Evolutionary conservation across 1,284 basidiomycete genomes (phyloP).

Genomic region (Marasmius oreades): DNA sequence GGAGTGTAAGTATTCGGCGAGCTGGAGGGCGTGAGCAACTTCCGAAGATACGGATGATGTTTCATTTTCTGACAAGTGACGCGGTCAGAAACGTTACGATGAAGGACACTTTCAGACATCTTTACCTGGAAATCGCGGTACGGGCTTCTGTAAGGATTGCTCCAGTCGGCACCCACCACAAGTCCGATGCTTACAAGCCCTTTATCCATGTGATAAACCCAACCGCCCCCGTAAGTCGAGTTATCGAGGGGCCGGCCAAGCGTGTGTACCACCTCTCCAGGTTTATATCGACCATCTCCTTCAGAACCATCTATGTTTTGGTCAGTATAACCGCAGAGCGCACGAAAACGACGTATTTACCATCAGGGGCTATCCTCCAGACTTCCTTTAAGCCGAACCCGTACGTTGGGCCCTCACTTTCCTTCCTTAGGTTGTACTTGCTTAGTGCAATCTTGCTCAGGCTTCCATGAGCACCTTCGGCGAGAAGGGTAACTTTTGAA

Average conservation of each 20-base stretch:
- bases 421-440: constrained; percentile 74
- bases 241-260: constrained; percentile 91
- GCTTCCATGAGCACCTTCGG: constrained; percentile 94
- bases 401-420: constrained; percentile 93
- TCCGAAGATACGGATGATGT: constrained; percentile 90
- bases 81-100: constrained; percentile 7
- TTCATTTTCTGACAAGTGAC: constrained; percentile 80
- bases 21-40: constrained; percentile 72
- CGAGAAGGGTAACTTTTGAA: constrained; percentile 91
- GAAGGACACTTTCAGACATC: constrained; percentile 1
- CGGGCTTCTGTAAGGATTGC: constrained; percentile 91
- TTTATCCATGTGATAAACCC: constrained; percentile 95
- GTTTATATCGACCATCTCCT: constrained; percentile 43
- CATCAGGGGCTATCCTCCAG: constrained; percentile 73
- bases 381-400: constrained; percentile 98
- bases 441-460: constrained; percentile 82
- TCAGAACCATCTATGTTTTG: constrained; percentile 6
- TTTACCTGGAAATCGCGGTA: constrained; percentile 90
- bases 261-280: constrained; percentile 90
- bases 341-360: constrained; percentile 4
- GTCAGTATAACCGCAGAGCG: neutral
- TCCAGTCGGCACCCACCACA: constrained; percentile 93
- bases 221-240: constrained; percentile 91
- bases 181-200: constrained; percentile 90
- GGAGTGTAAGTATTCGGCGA: constrained; percentile 45